These are phyloP conservation scores for Teratosphaeria pseudoeucalypti DNA, from an alignment of 2,329 filamentous ascomycete genomes.

Conservation along the genomic window DNA sequence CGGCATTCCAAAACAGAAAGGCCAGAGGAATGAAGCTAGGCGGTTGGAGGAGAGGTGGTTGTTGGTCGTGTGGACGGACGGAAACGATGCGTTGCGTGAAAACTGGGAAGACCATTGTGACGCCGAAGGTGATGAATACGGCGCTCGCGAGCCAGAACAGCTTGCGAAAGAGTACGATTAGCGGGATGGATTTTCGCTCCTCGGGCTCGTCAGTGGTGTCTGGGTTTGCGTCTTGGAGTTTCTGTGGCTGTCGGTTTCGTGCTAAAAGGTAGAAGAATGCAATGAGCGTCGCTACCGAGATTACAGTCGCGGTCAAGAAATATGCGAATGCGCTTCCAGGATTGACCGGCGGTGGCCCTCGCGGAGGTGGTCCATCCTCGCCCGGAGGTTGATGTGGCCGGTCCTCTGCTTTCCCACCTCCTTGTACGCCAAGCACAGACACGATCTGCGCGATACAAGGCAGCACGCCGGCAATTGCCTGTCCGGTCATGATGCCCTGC, in stretches of 20 bases:
- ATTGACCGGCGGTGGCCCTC: slow-evolving; percentile 32
- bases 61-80: slow-evolving; percentile 31
- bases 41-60: slow-evolving; percentile 54
- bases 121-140: slow-evolving; percentile 67
- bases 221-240: slow-evolving; percentile 5
- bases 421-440: slow-evolving; percentile 58
- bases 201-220: slow-evolving; percentile 7
- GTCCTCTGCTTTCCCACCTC: slow-evolving; percentile 6
- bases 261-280: slow-evolving; percentile 66
- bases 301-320: slow-evolving; percentile 74
- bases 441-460: slow-evolving; percentile 80
- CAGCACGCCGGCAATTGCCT: slow-evolving; percentile 82
- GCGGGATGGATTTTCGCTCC: slow-evolving; percentile 43
- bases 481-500: slow-evolving; percentile 91
- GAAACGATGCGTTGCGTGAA: slow-evolving; percentile 54
- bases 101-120: slow-evolving; percentile 93
- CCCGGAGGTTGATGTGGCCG: neutral
- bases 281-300: slow-evolving; percentile 60
- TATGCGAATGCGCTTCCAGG: slow-evolving; percentile 75
- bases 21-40: slow-evolving; percentile 72
- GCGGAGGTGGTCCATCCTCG: slow-evolving; percentile 6
- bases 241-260: slow-evolving; percentile 13
- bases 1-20: slow-evolving; percentile 88
- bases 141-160: slow-evolving; percentile 67
- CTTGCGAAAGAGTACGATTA: slow-evolving; percentile 62